phyloP scores from a whole-genome alignment of 495 filamentous ascomycete genomes.

The Neohortaea acidophila region DNA sequence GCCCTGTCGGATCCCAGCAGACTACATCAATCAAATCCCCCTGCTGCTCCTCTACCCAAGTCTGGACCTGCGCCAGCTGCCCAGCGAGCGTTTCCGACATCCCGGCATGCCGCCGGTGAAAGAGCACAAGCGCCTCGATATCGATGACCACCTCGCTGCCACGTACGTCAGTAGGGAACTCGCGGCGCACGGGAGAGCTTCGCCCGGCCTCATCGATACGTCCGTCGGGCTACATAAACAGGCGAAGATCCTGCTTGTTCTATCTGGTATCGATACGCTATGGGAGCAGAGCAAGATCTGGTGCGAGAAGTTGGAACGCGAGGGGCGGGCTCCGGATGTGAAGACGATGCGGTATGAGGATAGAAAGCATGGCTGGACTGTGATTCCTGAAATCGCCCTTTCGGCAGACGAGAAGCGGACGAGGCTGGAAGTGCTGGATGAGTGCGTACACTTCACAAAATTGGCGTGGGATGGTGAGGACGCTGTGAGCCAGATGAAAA shows the following conservation, averaged over 20 bases:
- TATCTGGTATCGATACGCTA: slow-evolving; percentile 24
- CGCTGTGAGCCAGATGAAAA: slow-evolving; percentile 6
- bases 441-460: slow-evolving; percentile 10
- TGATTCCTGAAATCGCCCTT: slow-evolving; percentile 22
- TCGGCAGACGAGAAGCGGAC: slow-evolving; percentile 21
- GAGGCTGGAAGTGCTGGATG: slow-evolving; percentile 16
- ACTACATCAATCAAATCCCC: slow-evolving; percentile 4
- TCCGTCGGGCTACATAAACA: slow-evolving; percentile 16
- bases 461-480: slow-evolving; percentile 10
- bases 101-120: slow-evolving; percentile 4
- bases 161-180: slow-evolving; percentile 14
- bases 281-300: slow-evolving; percentile 25
- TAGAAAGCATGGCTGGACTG: slow-evolving; percentile 27
- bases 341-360: slow-evolving; percentile 21
- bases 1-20: slow-evolving; percentile 15
- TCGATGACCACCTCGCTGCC: slow-evolving; percentile 10
- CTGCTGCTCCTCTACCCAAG: slow-evolving; percentile 13
- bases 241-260: slow-evolving; percentile 24
- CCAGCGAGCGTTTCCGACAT: slow-evolving; percentile 6
- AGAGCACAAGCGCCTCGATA: slow-evolving; percentile 10
- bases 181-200: slow-evolving; percentile 13
- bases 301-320: slow-evolving; percentile 18
- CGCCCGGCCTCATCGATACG: slow-evolving; percentile 21
- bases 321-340: slow-evolving; percentile 14
- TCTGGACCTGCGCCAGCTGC: slow-evolving; percentile 12